phyloP scores from a whole-genome alignment of 805 yeast species.

The Pichia thaimueangensis region DNA sequence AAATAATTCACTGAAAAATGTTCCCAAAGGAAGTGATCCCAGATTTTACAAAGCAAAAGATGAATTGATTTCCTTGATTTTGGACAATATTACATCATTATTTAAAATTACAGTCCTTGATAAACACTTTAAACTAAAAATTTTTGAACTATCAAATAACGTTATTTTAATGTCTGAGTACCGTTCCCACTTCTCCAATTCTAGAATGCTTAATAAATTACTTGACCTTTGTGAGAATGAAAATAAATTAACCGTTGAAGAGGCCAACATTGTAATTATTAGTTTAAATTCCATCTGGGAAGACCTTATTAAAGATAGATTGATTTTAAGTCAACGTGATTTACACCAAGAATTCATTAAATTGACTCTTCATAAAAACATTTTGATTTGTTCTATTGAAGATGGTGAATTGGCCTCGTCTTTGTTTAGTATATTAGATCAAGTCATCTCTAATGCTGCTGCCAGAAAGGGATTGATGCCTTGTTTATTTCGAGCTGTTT shows the following conservation, averaged over 20 bases:
- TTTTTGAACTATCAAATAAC: constrained; percentile 12
- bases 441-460: constrained; percentile 42
- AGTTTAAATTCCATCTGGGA: constrained; percentile 49
- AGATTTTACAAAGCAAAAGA: constrained; percentile 41
- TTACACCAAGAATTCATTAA: constrained; percentile 55
- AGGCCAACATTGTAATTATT: constrained; percentile 23
- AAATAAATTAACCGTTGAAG: constrained; percentile 10
- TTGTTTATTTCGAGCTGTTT: constrained; percentile 40
- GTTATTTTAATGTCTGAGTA: constrained; percentile 17
- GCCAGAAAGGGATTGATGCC: constrained; percentile 71
- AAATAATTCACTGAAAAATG: constrained; percentile 15
- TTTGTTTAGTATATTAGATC: constrained; percentile 33
- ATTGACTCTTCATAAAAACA: constrained; percentile 36
- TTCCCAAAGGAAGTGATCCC: constrained; percentile 20
- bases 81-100: constrained; percentile 12
- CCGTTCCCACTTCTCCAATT: constrained; percentile 16
- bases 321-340: constrained; percentile 57
- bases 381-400: constrained; percentile 34
- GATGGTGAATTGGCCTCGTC: constrained; percentile 24
- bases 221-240: constrained; percentile 10
- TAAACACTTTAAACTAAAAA: background rate
- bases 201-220: constrained; percentile 11
- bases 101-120: constrained; percentile 13
- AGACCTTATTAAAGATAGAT: constrained; percentile 47
- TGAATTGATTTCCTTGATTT: constrained; percentile 30